Percentiles rank a stretch among this genome's conserved stretches.
These are phyloP conservation scores for Haplosporangium sp. DNA, from an alignment of 371 early-diverging fungal species.

Conservation along the genomic window DNA sequence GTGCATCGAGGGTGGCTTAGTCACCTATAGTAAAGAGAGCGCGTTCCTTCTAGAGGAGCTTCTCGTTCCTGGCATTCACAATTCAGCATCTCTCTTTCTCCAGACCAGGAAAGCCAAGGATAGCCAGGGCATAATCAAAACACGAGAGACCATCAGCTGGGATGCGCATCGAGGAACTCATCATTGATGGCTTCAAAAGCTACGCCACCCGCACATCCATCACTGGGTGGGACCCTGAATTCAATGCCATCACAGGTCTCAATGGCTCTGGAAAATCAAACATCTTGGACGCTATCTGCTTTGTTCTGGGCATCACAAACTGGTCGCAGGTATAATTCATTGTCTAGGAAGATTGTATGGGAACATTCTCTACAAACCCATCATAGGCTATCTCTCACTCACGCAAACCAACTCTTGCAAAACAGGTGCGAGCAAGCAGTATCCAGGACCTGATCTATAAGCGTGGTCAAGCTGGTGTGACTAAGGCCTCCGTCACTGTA, in stretches of 20 bases:
- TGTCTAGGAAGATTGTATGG: too few species aligned
- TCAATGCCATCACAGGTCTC: constrained; percentile 99
- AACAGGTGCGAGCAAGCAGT: constrained; percentile 92
- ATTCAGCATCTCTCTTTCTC: too few species aligned
- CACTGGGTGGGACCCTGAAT: constrained; percentile 95
- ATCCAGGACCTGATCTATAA: constrained; percentile 98
- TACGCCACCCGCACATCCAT: constrained; percentile 97
- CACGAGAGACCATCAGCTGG: not conserved
- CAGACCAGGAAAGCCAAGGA: too few species aligned
- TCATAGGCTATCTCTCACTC: constrained; percentile 4
- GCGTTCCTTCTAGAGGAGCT: too few species aligned
- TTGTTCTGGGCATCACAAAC: constrained; percentile 97
- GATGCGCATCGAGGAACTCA: constrained; percentile 95
- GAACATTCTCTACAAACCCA: not conserved
- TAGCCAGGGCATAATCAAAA: not conserved
- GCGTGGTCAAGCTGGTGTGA: constrained; percentile 96
- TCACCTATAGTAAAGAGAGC: too few species aligned
- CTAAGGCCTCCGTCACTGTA: constrained; percentile 96
- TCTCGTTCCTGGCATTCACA: too few species aligned
- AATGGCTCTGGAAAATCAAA: constrained; percentile 99
- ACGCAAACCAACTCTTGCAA: not conserved
- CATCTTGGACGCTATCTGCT: constrained; percentile 99
- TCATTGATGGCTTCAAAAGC: constrained; percentile 98
- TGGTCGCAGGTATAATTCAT: constrained; percentile 74
- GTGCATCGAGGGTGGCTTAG: too few species aligned